Percentiles rank a stretch among this genome's conserved stretches.
These are phyloP conservation scores for Daldinia grandis DNA, from an alignment of 495 filamentous ascomycete species.

Conservation along the genomic window DNA sequence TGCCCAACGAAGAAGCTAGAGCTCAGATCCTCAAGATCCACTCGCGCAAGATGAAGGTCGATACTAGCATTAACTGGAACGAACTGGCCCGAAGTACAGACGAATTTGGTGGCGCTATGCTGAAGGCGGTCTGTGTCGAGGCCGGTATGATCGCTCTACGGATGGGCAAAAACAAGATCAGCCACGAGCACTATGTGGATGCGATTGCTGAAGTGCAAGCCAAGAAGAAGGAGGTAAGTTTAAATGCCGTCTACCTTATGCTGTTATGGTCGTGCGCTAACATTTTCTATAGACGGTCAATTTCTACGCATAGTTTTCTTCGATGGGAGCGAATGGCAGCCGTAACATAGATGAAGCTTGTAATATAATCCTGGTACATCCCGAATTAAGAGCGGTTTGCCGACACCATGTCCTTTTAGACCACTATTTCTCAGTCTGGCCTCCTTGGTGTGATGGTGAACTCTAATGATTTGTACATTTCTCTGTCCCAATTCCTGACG, in stretches of 20 bases:
- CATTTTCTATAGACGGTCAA: slow-evolving; percentile 60
- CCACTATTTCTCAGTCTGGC: neutral
- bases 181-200: slow-evolving; percentile 99
- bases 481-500: neutral
- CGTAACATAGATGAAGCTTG: slow-evolving; percentile 34
- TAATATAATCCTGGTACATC: slow-evolving; percentile 35
- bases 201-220: slow-evolving; percentile 96
- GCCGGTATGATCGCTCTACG: slow-evolving; percentile 98
- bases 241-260: neutral
- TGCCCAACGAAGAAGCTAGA: slow-evolving; percentile 98
- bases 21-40: slow-evolving; percentile 98
- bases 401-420: neutral
- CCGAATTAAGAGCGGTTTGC: slow-evolving; percentile 22
- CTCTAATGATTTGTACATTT: neutral
- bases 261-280: slow-evolving; percentile 39
- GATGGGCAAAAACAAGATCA: slow-evolving; percentile 90
- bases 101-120: slow-evolving; percentile 96
- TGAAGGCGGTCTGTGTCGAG: slow-evolving; percentile 99
- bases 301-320: slow-evolving; percentile 64
- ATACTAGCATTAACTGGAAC: slow-evolving; percentile 92
- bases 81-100: slow-evolving; percentile 97
- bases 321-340: slow-evolving; percentile 43
- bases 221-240: slow-evolving; percentile 91
- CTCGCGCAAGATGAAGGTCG: slow-evolving; percentile 97
- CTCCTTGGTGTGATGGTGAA: neutral